Conservation (phyloP, 1,284 basidiomycete genomes). For the Athelia sp. region DNA sequence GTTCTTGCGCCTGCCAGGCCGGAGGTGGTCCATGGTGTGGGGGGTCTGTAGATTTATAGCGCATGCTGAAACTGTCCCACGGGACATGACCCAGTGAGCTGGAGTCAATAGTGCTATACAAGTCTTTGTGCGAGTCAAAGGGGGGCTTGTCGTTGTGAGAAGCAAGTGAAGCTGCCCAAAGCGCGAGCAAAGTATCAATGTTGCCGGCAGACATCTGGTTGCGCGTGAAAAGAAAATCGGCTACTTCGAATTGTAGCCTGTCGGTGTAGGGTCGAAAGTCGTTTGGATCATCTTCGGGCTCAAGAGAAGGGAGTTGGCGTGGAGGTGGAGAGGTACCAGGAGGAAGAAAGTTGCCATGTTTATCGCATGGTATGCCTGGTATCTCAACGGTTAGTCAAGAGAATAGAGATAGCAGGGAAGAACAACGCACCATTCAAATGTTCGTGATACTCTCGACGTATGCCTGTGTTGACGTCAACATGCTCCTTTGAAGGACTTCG, state of each 20-base stretch:
- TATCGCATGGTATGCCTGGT: background rate
- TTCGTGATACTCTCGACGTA: background rate
- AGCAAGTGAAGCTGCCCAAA: background rate
- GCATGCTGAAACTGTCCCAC: background rate
- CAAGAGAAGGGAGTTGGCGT: too few species aligned
- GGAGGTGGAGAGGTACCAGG: background rate
- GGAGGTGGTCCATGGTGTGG: background rate
- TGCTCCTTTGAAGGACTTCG: too few species aligned
- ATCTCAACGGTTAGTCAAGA: background rate
- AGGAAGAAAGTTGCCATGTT: background rate
- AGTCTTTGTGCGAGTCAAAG: background rate
- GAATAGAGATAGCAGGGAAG: background rate
- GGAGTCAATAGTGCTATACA: background rate
- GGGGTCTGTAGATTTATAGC: background rate
- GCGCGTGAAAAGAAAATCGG: background rate
- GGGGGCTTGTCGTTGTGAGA: background rate
- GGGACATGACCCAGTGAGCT: background rate
- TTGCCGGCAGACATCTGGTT: background rate
- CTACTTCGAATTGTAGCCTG: background rate
- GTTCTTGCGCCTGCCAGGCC: background rate
- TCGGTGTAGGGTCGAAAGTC: background rate
- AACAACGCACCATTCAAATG: background rate
- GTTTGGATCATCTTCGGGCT: background rate
- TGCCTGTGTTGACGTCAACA: too few species aligned
- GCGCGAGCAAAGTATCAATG: background rate